Evolutionary conservation across 345 rosid genomes (phyloP).

Genomic region (Populus simonii): DNA sequence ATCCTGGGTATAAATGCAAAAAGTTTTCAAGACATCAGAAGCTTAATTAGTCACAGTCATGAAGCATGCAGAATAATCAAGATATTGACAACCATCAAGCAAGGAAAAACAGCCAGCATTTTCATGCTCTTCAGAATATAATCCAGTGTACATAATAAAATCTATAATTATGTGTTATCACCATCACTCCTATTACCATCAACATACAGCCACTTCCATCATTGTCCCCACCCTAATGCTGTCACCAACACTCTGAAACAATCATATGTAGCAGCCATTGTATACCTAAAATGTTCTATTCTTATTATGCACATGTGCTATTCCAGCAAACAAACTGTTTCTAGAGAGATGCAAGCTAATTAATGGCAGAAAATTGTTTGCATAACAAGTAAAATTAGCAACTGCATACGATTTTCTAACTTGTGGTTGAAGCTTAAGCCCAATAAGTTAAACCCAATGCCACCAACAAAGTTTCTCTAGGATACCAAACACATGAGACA

Average conservation of each 20-base stretch:
- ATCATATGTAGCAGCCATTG: neutral
- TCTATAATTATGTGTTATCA: neutral
- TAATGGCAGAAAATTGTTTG: neutral
- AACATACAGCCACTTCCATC: neutral
- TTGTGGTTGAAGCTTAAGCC: neutral
- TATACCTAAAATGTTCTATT: neutral
- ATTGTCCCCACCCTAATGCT: neutral
- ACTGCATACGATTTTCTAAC: neutral
- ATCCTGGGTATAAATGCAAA: constrained; percentile 47
- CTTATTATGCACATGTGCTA: neutral
- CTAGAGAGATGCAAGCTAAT: neutral
- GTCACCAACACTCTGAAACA: neutral
- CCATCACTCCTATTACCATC: neutral
- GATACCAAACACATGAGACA: neutral
- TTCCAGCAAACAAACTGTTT: neutral
- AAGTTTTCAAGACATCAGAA: constrained; percentile 1
- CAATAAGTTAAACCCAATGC: neutral
- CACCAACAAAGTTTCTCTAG: neutral
- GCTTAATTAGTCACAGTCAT: neutral
- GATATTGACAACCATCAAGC: neutral
- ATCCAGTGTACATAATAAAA: neutral
- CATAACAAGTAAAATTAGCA: neutral
- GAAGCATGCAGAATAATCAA: neutral
- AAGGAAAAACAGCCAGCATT: neutral
- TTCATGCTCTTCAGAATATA: neutral